phyloP scores from a whole-genome alignment of 2,329 filamentous ascomycete species.

The Fusarium concolor region DNA sequence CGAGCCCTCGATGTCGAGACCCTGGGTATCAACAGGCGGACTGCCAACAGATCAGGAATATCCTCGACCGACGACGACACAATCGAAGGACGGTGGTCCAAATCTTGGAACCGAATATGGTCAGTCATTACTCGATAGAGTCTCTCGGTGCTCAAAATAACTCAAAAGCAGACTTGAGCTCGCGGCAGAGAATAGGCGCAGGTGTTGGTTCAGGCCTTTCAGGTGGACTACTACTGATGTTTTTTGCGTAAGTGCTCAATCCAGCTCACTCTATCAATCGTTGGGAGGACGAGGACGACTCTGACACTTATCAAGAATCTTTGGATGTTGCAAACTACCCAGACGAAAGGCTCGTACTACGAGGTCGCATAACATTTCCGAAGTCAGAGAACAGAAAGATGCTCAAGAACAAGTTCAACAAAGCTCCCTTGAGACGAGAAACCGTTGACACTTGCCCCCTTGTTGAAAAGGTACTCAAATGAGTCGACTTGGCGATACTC shows the following conservation, averaged over 20 bases:
- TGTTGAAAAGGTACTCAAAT: neutral
- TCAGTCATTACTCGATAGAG: neutral
- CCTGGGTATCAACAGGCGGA: too few species aligned
- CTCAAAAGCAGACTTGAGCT: constrained; percentile 2
- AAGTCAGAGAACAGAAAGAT: neutral
- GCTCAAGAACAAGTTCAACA: neutral
- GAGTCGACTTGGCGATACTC: neutral
- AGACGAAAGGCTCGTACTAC: neutral
- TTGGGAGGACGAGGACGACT: neutral
- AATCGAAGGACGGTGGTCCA: neutral
- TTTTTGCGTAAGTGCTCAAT: constrained; percentile 22
- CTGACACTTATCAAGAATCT: constrained; percentile 13
- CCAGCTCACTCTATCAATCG: neutral
- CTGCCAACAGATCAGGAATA: too few species aligned
- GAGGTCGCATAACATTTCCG: neutral
- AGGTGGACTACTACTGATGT: constrained; percentile 23
- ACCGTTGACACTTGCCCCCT: neutral
- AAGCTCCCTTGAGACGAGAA: neutral
- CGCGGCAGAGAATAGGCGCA: constrained; percentile 22
- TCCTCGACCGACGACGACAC: too few species aligned
- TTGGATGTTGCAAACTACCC: constrained; percentile 20
- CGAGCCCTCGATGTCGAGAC: too few species aligned
- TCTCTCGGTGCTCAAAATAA: neutral
- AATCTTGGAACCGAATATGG: constrained; percentile 21
- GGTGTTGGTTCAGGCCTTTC: constrained; percentile 16